Base-by-base conservation (phyloP, 169 alveolate genomes). In the Eimeria falciformis region DNA sequence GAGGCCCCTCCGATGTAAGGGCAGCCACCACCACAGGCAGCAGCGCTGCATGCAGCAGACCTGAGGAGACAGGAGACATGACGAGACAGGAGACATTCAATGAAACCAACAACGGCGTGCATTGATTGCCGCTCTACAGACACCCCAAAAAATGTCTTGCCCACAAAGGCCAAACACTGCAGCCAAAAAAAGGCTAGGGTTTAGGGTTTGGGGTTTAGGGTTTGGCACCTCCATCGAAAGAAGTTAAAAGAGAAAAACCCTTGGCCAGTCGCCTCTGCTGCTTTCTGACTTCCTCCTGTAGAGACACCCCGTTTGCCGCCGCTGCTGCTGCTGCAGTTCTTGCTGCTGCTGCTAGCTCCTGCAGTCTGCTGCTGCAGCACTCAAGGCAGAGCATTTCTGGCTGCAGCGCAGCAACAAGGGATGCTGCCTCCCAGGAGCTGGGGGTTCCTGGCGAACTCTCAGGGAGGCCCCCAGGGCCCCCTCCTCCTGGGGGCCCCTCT, bases 291-390 rank as follows among this genome's bases (percentile, higher is more conserved):
- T 77, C 86, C 25, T 21, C 86, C 25, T 77, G 58, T 7, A 77
- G 47, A 17, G 86, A 47, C 3, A 45, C 65, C 86, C 86, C 86
- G 7, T 23, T 21, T 40, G 85, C 85, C 7, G 86, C 86, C 25
- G 86, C 86, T 47, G 86, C 65, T 45, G 86, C 86, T 18, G 73
- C 25, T 5, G 86, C 86, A 11, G 55, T 47, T 46, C 69, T 68
- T 47, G 86, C 86, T 77, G 86, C 86, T 46, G 69, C 86, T 25
- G 69, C 43, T 25, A 77, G 69, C 68, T 23, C 58, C 68, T 47
- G 68, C 69, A 77, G 69, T 23, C 86, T 77, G 69, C 86, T 77
- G 86, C 69, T 77, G 86, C 86, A 77, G 86, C 86, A 77, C 47
- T 77, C 86, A 6, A 77, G 45, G 11, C 86, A 77, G 50, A 77